phyloP scores from a whole-genome alignment of 768 basidiomycete species.

The Vishniacozyma victoriae region DNA sequence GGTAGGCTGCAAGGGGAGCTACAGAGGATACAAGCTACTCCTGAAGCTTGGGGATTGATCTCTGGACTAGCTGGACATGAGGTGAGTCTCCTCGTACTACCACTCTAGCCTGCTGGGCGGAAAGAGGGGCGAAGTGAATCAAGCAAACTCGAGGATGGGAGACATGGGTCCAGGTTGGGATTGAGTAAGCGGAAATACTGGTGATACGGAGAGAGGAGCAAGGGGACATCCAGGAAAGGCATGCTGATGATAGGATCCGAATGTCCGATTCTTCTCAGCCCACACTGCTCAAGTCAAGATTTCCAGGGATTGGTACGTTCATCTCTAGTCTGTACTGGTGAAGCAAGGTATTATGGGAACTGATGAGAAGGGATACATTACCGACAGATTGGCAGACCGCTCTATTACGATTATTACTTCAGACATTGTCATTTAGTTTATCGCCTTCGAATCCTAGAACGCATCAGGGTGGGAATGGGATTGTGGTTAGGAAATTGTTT shows the following conservation, averaged over 20 bases:
- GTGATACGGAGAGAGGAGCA: no score
- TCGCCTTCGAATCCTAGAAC: conserved; percentile 45
- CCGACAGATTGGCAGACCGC: conserved; percentile 58
- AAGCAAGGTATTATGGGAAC: neutral
- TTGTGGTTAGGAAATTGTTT: conserved; percentile 79
- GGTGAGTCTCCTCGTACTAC: conserved; percentile 23
- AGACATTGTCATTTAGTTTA: conserved; percentile 61
- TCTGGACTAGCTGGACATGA: conserved; percentile 34
- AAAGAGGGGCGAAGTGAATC: neutral
- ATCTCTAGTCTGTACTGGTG: neutral
- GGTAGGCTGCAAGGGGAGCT: conserved; percentile 38
- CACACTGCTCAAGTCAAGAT: conserved; percentile 93
- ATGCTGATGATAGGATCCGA: conserved; percentile 53
- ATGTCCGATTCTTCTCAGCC: conserved; percentile 91
- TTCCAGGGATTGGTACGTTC: conserved; percentile 72
- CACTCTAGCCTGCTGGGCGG: neutral
- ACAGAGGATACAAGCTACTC: conserved; percentile 29
- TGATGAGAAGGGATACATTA: conserved; percentile 62
- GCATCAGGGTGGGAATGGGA: conserved; percentile 56
- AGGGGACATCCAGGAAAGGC: no score
- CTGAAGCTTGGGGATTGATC: conserved; percentile 45
- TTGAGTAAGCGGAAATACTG: no score
- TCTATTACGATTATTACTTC: conserved; percentile 63
- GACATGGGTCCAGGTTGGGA: no score
- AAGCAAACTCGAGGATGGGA: no score